Percentiles rank a stretch among this genome's conserved stretches.
These are phyloP conservation scores for Lotmaria passim DNA, from an alignment of 208 protist species.

Conservation along the genomic window DNA sequence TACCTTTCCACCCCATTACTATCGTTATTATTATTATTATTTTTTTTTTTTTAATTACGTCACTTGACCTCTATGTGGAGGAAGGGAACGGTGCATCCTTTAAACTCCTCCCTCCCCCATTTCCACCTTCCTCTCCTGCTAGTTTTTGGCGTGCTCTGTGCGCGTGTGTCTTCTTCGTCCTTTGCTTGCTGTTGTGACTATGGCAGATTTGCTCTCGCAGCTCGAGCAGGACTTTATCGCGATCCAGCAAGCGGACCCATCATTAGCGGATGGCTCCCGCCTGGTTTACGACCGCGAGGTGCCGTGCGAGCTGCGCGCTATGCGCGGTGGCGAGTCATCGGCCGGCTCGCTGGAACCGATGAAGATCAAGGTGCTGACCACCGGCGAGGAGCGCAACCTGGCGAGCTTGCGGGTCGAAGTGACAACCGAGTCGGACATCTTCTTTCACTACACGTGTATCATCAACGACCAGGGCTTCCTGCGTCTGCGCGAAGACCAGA, in stretches of 20 bases:
- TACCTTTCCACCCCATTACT: no score
- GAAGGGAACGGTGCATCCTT: no score
- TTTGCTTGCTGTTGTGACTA: no score
- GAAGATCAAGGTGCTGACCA: conserved; percentile 91
- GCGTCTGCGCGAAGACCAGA: conserved; percentile 88
- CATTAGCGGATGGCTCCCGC: conserved; percentile 85
- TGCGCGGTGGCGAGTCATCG: conserved; percentile 66
- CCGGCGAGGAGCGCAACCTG: conserved; percentile 82
- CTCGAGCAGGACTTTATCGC: conserved; percentile 91
- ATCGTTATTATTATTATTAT: no score
- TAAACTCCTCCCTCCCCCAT: no score
- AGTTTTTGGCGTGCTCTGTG: no score
- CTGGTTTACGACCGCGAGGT: conserved; percentile 94
- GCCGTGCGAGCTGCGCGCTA: conserved; percentile 88
- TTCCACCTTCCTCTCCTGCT: no score
- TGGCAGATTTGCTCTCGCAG: conserved; percentile 82
- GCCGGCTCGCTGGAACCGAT: conserved; percentile 90
- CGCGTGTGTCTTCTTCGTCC: no score
- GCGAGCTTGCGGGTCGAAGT: conserved; percentile 85
- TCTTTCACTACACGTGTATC: conserved; percentile 94
- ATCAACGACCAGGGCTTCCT: conserved; percentile 89
- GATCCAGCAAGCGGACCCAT: conserved; percentile 93
- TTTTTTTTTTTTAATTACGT: no score
- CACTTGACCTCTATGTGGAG: no score
- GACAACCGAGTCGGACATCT: conserved; percentile 92